Base-by-base conservation (phyloP, 768 basidiomycete species). In the Sporobolomyces phaffii region DNA sequence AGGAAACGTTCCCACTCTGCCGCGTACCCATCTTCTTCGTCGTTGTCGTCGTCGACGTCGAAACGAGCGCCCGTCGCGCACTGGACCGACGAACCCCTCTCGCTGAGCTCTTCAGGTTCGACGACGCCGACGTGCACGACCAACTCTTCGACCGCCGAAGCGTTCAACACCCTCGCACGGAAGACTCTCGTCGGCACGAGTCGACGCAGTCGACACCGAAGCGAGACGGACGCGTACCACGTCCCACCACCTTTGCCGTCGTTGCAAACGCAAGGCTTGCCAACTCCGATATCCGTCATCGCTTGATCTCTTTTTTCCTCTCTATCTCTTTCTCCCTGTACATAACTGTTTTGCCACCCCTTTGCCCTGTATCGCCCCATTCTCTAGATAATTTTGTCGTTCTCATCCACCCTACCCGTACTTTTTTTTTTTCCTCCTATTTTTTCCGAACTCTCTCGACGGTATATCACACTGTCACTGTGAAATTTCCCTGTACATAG, bases 21-120 rank as follows among this genome's bases (percentile, higher is more conserved):
- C 28, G 31, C 48, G 9, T 11, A 9, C 24, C 11, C 45, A 10
- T 44, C 44, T 2, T 34, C 14, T 17, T 31, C 61, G 8, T n/a
- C 45, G 14, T 28, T n/a, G n/a, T 31, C 61, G 33, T 24, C 38
- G 2, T 11, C 51, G 7, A 24, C 9, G 47, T 49, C 28, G 3
- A n/a, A 45, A 31, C 47, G 44, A 7, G 29, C 31, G 18, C n/a
- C 50, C 26, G n/a, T 34, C 3, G 31, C 20, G 28, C 50, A 9
- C 29, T 48, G 40, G 26, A 44, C 41, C 24, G 56, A 51, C 31
- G 64, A 65, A 22, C 64, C 64, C 1, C 34, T 26, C 14, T 40
- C 40, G 24, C 29, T 60, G 5, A 33, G 24, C 6, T 9, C 47
- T 10, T 26, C 61, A 13, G 29, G 17, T 1, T 31, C 49, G 49